phyloP scores from a whole-genome alignment of 805 yeast genomes.

The Pichia scutulata region DNA sequence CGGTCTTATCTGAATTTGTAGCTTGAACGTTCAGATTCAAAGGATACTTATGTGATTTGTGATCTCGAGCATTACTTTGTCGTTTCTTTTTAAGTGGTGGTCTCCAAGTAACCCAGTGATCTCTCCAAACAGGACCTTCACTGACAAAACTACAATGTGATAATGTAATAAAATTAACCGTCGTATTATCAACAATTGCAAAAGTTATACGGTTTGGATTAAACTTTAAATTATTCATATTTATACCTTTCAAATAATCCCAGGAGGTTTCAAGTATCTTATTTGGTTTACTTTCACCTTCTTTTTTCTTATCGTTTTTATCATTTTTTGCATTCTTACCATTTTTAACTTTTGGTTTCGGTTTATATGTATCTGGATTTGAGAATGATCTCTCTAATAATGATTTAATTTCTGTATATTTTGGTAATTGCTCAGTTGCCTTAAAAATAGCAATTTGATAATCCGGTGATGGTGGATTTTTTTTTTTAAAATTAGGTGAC shows the following conservation, averaged over 20 bases:
- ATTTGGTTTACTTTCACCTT: neutral
- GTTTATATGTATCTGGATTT: conserved; percentile 3
- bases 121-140: conserved; percentile 25
- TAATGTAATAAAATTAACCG: conserved; percentile 56
- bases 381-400: conserved; percentile 27
- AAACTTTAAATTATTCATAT: conserved; percentile 8
- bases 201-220: conserved; percentile 32
- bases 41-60: neutral
- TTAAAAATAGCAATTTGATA: conserved; percentile 60
- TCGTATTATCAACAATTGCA: conserved; percentile 73
- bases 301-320: neutral
- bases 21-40: neutral
- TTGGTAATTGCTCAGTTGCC: conserved; percentile 41
- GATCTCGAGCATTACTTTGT: neutral
- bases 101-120: conserved; percentile 17
- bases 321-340: neutral
- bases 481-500: conserved; percentile 57
- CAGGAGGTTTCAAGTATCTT: conserved; percentile 3
- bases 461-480: conserved; percentile 64
- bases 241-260: conserved; percentile 11
- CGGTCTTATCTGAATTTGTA: neutral
- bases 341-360: conserved; percentile 1
- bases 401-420: conserved; percentile 32
- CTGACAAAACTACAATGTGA: conserved; percentile 40
- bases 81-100: conserved; percentile 6